Evolutionary conservation across 2,329 filamentous ascomycete species (phyloP), one percentile per base, ranked within the genome.

Genomic region (Claviceps pazoutovae): DNA sequence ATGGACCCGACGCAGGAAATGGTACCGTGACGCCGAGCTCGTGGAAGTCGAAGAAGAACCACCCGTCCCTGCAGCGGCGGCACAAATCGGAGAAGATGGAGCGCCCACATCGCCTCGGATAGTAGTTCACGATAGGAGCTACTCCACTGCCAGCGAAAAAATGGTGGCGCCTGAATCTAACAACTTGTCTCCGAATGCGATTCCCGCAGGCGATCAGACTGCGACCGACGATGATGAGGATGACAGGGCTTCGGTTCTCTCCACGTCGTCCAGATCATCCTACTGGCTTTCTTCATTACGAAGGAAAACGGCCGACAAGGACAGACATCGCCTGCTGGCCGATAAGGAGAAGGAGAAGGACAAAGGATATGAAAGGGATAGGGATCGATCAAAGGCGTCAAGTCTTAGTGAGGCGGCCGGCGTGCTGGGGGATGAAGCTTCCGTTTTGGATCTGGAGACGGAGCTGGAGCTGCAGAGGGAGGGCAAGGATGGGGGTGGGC

Each of bases 11-110:
- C 81, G 93, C 21, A 74, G 93, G 56, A 96, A 97, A 69, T 98
- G 93, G 93, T 93, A 88, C 63, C 86, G 93, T 41, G 93, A 97
- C 63, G 93, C 93, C 9, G 93, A 98, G 69, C 78, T 98, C 3
- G 88, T 96, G 37, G 93, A 98, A 63, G 71, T 84, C 9, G 68
- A 71, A 19, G 64, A 64, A 61, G 30, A 34, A 34, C 9, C 30
- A 1, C 9, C 38, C 55, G 2, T 54, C 64, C 4, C 46, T 54
- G 13, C 46, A 11, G 30, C 30, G 2, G 9, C 9, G 1, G 30
- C 55, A 17, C 58, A 71, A 49, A 71, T 74, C 55, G 64, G 71
- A 34, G 68, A 71, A 48, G 66, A 64, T n/a, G 55, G 53, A 7
- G 41, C 55, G 9, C 46, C 57, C 19, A 61, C 62, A 16, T 54